phyloP scores from a whole-genome alignment of 2,329 filamentous ascomycete species.

The Colletotrichum sp. region DNA sequence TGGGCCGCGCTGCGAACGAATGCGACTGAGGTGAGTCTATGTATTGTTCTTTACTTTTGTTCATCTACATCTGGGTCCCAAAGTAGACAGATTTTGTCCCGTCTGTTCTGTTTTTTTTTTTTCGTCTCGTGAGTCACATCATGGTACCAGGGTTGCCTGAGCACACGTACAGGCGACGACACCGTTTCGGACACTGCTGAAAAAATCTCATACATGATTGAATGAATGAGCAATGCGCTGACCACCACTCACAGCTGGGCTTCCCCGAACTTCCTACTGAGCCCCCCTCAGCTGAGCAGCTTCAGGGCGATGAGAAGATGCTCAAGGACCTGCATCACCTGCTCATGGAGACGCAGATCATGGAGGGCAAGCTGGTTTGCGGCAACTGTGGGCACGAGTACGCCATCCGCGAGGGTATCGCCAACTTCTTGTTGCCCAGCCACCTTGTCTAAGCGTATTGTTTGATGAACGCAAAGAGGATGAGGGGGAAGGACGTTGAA shows the following conservation, averaged over 20 bases:
- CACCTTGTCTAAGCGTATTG: constrained; percentile 71
- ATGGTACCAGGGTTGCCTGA: background rate
- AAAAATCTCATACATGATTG: background rate
- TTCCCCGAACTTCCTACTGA: constrained; percentile 75
- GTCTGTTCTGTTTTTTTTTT: background rate
- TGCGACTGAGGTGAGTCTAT: constrained; percentile 72
- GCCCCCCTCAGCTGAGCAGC: constrained; percentile 66
- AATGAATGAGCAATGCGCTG: background rate
- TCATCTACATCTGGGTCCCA: too few species aligned
- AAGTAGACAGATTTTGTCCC: background rate
- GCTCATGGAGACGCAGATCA: constrained; percentile 87
- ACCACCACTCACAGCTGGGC: constrained; percentile 65
- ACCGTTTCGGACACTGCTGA: background rate
- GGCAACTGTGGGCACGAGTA: constrained; percentile 94
- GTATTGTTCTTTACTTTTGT: background rate
- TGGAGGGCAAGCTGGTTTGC: constrained; percentile 88
- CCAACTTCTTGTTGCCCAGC: constrained; percentile 92
- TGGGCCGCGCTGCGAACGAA: constrained; percentile 83
- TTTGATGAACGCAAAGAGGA: background rate
- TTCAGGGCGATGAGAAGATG: constrained; percentile 70
- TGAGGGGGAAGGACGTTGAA: background rate
- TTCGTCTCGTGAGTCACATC: background rate
- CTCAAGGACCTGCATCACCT: constrained; percentile 81
- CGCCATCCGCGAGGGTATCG: constrained; percentile 92
- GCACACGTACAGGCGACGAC: background rate